Evolutionary conservation across 2,329 filamentous ascomycete genomes (phyloP), one percentile per base, ranked within the genome.

Genomic region (Corniculantispora saksenae): DNA sequence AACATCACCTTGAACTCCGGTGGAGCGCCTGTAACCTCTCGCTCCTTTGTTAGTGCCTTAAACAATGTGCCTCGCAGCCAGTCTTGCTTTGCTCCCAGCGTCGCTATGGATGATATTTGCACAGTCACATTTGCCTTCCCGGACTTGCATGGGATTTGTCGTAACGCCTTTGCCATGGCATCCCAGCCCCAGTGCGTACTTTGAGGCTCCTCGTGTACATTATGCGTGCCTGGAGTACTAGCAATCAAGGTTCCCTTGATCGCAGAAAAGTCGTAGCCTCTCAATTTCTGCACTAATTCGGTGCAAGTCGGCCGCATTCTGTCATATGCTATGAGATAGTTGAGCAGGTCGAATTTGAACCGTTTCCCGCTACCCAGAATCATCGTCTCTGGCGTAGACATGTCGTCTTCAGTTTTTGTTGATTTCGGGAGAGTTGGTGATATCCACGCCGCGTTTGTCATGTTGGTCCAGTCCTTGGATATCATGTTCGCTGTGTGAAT

Each of bases 401-500:
- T 32, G 32, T 45, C 3, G 57, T 25, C 58, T 15, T 63, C 47
- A 2, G 19, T 29, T 2, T 63, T 17, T 59, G 64, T 27, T 10
- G 79, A 57, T 1, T 85, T 76, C 1, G 91, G 88, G 1, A 97
- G 84, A 1, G 86, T 73, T 0, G 92, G 92, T 0, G 92, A 94
- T 58, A 80, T 82, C 93, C 93, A 97, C 6, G 91, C 85, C 1
- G 87, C 92, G 74, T 97, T 93, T 1, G 89, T 91, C 91, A 97
- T 91, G 70, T 95, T 95, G 1, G 82, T 85, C 93, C 93, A 97
- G 75, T 97, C 93, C 63, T 89, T 88, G 4, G 83, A 73, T n/a
- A 97, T 94, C 90, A 97, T 93, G 70, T 97, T 97, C 21, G 93
- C 92, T 0, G 93, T 97, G 70, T 96, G 92, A 35, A 97, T 93